A percentile compares a stretch with the other conserved stretches of the same genome.
Evolutionary conservation across 2,329 filamentous ascomycete species (phyloP).

Genomic region (Fusarium chlamydosporum): DNA sequence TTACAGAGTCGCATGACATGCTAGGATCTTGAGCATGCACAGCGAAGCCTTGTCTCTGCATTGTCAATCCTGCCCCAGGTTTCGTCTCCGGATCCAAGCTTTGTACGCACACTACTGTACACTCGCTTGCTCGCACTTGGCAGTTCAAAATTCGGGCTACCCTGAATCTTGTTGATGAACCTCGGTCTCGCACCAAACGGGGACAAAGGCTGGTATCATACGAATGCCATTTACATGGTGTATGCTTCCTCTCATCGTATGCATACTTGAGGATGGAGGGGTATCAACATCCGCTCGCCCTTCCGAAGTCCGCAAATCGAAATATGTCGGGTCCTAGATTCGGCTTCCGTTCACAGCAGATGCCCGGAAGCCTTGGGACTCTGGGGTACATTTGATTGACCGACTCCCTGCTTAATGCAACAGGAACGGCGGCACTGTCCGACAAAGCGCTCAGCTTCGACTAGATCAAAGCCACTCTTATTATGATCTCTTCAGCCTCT

Average conservation of each 20-base stretch:
- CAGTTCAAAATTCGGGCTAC: slow-evolving; percentile 20
- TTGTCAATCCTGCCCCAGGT: slow-evolving; percentile 27
- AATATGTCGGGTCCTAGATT: slow-evolving; percentile 32
- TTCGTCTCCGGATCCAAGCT: slow-evolving; percentile 3
- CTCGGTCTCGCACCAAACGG: slow-evolving; percentile 34
- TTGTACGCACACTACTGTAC: neutral
- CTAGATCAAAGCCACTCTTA: slow-evolving; percentile 40
- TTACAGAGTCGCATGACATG: slow-evolving; percentile 17
- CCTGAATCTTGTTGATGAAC: slow-evolving; percentile 26
- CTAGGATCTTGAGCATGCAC: slow-evolving; percentile 26
- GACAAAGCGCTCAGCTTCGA: slow-evolving; percentile 26
- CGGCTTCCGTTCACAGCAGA: slow-evolving; percentile 33
- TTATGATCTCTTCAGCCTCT: slow-evolving; percentile 49
- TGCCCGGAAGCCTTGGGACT: slow-evolving; percentile 6
- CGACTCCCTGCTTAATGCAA: slow-evolving; percentile 21
- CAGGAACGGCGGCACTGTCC: slow-evolving; percentile 1
- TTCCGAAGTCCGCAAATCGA: slow-evolving; percentile 13
- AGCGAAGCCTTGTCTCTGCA: slow-evolving; percentile 32
- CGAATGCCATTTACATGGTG: slow-evolving; percentile 18
- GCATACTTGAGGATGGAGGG: slow-evolving; percentile 21
- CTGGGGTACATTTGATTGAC: slow-evolving; percentile 17
- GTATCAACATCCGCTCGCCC: slow-evolving; percentile 29
- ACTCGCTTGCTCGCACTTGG: neutral
- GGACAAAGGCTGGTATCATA: slow-evolving; percentile 20
- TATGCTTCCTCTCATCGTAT: slow-evolving; percentile 22